Evolutionary conservation across 352 stramenopile genomes (phyloP).

Genomic region (Phytophthora fragariaefolia): DNA sequence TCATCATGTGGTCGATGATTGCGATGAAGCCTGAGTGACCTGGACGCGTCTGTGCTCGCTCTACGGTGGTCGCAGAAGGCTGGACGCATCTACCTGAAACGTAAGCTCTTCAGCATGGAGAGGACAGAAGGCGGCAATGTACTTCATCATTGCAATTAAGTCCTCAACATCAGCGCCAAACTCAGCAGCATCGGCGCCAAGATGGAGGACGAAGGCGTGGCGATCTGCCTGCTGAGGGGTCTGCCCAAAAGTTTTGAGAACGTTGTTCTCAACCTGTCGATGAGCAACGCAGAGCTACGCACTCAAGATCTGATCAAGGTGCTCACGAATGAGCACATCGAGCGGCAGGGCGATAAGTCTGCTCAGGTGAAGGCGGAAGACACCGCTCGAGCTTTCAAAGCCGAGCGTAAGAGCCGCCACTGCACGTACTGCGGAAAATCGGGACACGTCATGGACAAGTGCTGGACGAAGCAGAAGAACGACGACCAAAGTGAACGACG

Average conservation of each 20-base stretch:
- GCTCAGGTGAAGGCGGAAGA: constrained; percentile 19
- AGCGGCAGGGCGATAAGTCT: constrained; percentile 19
- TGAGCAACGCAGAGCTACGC: background rate
- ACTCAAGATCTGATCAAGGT: background rate
- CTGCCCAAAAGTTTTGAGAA: background rate
- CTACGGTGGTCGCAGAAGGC: constrained; percentile 26
- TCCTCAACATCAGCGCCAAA: constrained; percentile 25
- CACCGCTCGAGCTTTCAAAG: constrained; percentile 17
- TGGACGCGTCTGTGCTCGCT: constrained; percentile 8
- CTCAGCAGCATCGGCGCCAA: constrained; percentile 1
- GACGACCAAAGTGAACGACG: constrained; percentile 10
- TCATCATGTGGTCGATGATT: constrained; percentile 18
- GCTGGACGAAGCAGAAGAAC: constrained; percentile 32
- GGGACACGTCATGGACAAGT: constrained; percentile 22
- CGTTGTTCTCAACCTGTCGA: constrained; percentile 1
- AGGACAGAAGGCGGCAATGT: constrained; percentile 27
- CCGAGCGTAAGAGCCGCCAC: constrained; percentile 12
- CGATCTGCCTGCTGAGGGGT: background rate
- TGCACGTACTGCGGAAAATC: constrained; percentile 26
- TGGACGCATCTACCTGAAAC: constrained; percentile 32
- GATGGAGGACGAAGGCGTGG: background rate
- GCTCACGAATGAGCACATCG: constrained; percentile 31
- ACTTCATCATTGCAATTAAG: constrained; percentile 20
- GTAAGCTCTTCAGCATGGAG: constrained; percentile 25
- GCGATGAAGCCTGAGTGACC: constrained; percentile 20